Evolutionary conservation across 129 eudicot species (phyloP), one percentile per base, ranked within the genome.

Genomic region (Glebionis coronaria): DNA sequence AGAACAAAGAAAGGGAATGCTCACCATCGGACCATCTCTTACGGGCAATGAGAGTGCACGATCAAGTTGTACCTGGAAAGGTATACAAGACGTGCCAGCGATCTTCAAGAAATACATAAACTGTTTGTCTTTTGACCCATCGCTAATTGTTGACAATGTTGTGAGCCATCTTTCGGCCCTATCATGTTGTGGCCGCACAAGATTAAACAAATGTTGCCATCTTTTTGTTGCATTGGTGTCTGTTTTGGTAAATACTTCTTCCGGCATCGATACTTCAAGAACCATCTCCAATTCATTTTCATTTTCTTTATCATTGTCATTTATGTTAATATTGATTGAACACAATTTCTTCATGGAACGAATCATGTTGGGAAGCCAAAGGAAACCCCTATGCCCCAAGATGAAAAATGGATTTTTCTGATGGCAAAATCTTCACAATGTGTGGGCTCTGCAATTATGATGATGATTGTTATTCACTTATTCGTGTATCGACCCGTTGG

Each of bases 211-310:
- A 57, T 80, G 85, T n/a, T 84, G 79, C 97, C 97, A 90, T 29
- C 88, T 74, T 57, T 59, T 60, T 51, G 78, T 56, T 40, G 88
- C 82, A 29, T 70, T 86, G 72, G 78, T 64, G 51, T 84, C 82
- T 77, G 78, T 81, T 62, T 77, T 86, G 45, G 65, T 67, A 67
- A 75, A 84, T 88, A 78, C 82, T 72, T 84, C 90, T 75, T 90
- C 97, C 3, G 97, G 97, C 44, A 86, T 73, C 0, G 97, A 91
- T 59, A 90, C 90, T 81, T 90, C 97, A 31, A 90, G 57, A 11
- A 90, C 87, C 72, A 91, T 90, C 69, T 90, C 97, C 14, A 86
- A 80, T 10, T 86, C 97, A 56, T 77, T 76, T 84, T 90, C 87
- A 9, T 80, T 77, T 44, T 86, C 85, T 12, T 60, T 64, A 64